Evolutionary conservation across 2,329 filamentous ascomycete genomes (phyloP).

Genomic region (Fusarium siculi): DNA sequence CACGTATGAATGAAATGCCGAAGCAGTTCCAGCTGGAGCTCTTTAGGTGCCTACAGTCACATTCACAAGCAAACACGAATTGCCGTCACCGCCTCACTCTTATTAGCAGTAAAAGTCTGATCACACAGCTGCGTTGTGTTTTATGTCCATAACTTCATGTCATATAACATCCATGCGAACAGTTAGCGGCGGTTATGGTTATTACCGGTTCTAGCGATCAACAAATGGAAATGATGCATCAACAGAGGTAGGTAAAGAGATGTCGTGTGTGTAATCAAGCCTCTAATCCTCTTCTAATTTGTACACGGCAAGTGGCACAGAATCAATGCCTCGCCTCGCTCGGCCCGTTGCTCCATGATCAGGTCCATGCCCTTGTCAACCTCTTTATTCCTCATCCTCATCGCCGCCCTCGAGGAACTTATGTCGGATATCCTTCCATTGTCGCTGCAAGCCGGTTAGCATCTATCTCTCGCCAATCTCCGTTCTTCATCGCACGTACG

Average conservation of each 20-base stretch:
- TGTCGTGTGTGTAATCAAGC: constrained; percentile 36
- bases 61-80: neutral
- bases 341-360: constrained; percentile 30
- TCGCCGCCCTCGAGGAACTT: constrained; percentile 81
- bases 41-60: neutral
- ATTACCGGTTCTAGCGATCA: neutral
- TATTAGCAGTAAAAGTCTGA: neutral
- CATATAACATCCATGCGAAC: neutral
- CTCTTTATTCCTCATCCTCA: constrained; percentile 47
- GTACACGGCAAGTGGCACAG: constrained; percentile 49
- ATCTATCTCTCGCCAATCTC: neutral
- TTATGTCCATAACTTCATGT: neutral
- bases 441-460: constrained; percentile 71
- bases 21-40: neutral
- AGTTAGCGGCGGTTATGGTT: neutral
- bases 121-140: neutral
- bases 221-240: constrained; percentile 5
- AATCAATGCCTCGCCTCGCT: constrained; percentile 38
- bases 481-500: constrained; percentile 67
- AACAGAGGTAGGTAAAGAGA: constrained; percentile 26
- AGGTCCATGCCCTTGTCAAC: constrained; percentile 11
- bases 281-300: constrained; percentile 48
- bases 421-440: constrained; percentile 99
- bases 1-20: constrained; percentile 9
- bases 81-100: neutral